Conservation (phyloP, 495 filamentous ascomycete genomes). For the Filosporella fistucella region DNA sequence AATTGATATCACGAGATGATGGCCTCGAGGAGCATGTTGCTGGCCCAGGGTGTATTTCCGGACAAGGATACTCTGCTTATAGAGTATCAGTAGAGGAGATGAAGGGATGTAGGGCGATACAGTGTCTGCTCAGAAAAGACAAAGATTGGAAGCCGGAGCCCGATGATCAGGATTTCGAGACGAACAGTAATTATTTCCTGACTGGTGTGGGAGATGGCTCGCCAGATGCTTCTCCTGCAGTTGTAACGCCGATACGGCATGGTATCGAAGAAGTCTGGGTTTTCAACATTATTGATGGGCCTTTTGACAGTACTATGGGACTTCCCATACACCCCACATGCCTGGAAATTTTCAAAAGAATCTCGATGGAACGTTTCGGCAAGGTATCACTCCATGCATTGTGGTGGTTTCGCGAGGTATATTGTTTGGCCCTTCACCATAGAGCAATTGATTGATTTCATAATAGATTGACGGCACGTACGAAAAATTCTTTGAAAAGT, state of each 20-base stretch:
- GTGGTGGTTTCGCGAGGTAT: constrained; percentile 21
- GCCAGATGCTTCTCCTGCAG: neutral
- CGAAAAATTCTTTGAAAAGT: neutral
- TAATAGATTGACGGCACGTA: neutral
- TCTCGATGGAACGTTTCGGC: constrained; percentile 20
- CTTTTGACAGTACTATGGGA: neutral
- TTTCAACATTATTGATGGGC: neutral
- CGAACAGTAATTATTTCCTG: constrained; percentile 24
- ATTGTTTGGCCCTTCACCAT: neutral
- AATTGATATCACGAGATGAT: neutral
- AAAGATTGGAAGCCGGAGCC: constrained; percentile 15
- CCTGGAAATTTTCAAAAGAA: constrained; percentile 29
- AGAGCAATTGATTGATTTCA: neutral
- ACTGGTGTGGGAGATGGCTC: constrained; percentile 26
- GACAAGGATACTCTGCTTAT: constrained; percentile 20
- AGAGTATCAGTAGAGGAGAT: constrained; percentile 26
- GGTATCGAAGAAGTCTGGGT: constrained; percentile 6
- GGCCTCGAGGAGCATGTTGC: constrained; percentile 20
- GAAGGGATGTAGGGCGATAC: constrained; percentile 27
- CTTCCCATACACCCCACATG: constrained; percentile 32
- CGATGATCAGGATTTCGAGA: constrained; percentile 24
- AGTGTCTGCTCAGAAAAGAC: constrained; percentile 25
- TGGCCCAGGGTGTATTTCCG: constrained; percentile 14
- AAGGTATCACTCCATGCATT: constrained; percentile 19
- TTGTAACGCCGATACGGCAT: constrained; percentile 13